Percentiles rank a stretch among this genome's conserved stretches.
Evolutionary conservation across 495 filamentous ascomycete genomes (phyloP).

Genomic region (Penicillium paradoxum): DNA sequence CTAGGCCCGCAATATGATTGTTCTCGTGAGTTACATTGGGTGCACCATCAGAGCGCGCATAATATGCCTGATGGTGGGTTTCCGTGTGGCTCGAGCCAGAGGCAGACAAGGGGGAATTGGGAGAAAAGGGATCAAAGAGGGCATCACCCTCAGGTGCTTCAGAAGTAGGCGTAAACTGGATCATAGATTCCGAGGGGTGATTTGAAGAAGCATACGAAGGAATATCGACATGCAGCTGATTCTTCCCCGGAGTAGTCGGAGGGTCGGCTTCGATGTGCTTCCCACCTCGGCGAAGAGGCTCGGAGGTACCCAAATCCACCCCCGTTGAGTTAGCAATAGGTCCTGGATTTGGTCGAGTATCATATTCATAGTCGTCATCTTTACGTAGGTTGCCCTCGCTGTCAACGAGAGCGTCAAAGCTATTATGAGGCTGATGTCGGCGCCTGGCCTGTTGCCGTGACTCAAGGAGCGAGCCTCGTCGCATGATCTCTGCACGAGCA

Average conservation of each 20-base stretch:
- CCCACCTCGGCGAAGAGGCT: slow-evolving; percentile 58
- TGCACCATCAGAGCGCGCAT: slow-evolving; percentile 31
- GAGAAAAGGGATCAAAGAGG: slow-evolving; percentile 22
- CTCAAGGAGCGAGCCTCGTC: slow-evolving; percentile 48
- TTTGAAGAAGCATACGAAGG: slow-evolving; percentile 32
- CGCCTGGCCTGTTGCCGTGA: slow-evolving; percentile 27
- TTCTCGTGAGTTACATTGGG: slow-evolving; percentile 27
- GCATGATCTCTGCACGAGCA: slow-evolving; percentile 69
- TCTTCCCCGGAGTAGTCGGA: slow-evolving; percentile 1
- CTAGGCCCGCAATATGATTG: slow-evolving; percentile 12
- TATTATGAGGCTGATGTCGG: slow-evolving; percentile 24
- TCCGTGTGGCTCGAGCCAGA: slow-evolving; percentile 30
- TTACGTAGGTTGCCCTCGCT: slow-evolving; percentile 44
- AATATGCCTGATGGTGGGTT: slow-evolving; percentile 24
- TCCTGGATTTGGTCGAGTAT: background rate
- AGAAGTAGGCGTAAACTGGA: slow-evolving; percentile 47
- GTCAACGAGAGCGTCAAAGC: slow-evolving; percentile 54
- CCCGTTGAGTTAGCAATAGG: slow-evolving; percentile 41
- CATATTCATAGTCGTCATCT: slow-evolving; percentile 4
- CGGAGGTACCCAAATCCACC: slow-evolving; percentile 35
- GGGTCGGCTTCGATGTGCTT: slow-evolving; percentile 39
- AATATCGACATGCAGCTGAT: slow-evolving; percentile 27
- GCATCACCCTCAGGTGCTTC: slow-evolving; percentile 27
- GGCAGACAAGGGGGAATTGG: background rate
- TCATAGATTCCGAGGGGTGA: slow-evolving; percentile 35